Base-by-base conservation (phyloP, 1,139 yeast species). In the Petasospora fabianii region DNA sequence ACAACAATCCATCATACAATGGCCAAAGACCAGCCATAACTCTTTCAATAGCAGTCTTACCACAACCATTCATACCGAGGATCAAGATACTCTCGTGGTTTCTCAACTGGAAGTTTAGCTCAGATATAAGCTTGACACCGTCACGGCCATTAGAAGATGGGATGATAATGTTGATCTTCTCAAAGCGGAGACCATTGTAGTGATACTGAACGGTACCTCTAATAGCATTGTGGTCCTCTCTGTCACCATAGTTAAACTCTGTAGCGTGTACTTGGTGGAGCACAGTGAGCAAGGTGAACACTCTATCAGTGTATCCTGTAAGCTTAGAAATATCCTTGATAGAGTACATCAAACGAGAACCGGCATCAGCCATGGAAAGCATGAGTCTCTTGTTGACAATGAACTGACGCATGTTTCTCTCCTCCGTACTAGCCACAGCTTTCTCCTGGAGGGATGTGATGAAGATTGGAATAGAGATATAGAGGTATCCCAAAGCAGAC, bases 331-430 rank as follows among this genome's bases (percentile, higher is more conserved):
- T 75, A 61, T 88, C 97, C 60, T 90, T 88, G 51, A 88, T 84
- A 2, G 97, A 87, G 60, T 87, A 87, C 96, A 90, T 88, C 66
- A 90, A 73, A 49, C 97, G 73, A n/a, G 95, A 85, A 6, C 97
- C 97, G 0, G 97, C 96, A 65, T 90, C 97, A 1, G 97, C 96
- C 58, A 90, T 72, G 6, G 94, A 83, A 52, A 90, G 72, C 85
- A 90, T 81, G 50, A 90, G 73, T 54, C 97, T 73, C 65, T 90
- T 90, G 66, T 88, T 90, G 43, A 88, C 88, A 52, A 88, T 84
- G 53, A 88, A 90, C 53, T 85, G 90, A 53, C 87, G 81, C 88
- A 90, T 87, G 54, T 80, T 81, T 44, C 72, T 71, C 66, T 67
- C 70, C 41, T 59, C 67, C 7, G 56, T 46, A 26, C 47, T 31